Base-by-base conservation (phyloP, 805 yeast genomes). In the Monosporozyma servazzii region DNA sequence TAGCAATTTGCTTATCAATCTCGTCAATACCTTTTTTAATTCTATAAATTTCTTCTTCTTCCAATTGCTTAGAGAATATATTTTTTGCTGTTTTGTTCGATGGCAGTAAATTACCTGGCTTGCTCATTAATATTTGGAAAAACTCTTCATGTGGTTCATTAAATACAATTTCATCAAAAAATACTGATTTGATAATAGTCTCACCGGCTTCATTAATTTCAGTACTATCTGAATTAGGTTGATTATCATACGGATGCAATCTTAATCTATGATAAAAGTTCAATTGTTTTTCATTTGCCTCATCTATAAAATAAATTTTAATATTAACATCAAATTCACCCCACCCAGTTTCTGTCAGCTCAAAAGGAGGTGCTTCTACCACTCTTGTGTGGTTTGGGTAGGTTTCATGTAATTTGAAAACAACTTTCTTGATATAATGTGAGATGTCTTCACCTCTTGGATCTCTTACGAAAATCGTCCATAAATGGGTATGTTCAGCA, bases 281-380 rank as follows among this genome's bases (percentile, higher is more conserved):
- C 46, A 93, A 71, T 67, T 86, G 83, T 71, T 93, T 93, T 64
- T 93, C 99, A 58, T 82, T 84, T 15, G 95, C 84, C 30, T 87
- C 95, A n/a, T 83, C 77, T 39, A 82, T 83, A 67, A 93, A 93
- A 66, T 83, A 90, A 17, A 93, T 79, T 64, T 90, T 87, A 51
- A 93, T 82, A 37, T 86, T 80, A 54, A 93, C 85, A 63, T 93
- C 99, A 68, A 93, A 93, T 67, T 93, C 99, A 58, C 99, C 99
- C 99, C 99, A 93, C 0, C 99, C 99, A 0, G 98, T 87, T 63
- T 93, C 99, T 1, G 96, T 86, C 29, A 93, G 88, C 66, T 89
- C 95, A 61, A 85, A 93, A 0, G 99, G 99, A 1, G 98, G 97
- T 30, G 74, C 65, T 55, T 93, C 98, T 15, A 91, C 75, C 1